Evolutionary conservation across 2,329 filamentous ascomycete species (phyloP), one percentile per base, ranked within the genome.

Genomic region (Zelopaecilomyces penicillatus): DNA sequence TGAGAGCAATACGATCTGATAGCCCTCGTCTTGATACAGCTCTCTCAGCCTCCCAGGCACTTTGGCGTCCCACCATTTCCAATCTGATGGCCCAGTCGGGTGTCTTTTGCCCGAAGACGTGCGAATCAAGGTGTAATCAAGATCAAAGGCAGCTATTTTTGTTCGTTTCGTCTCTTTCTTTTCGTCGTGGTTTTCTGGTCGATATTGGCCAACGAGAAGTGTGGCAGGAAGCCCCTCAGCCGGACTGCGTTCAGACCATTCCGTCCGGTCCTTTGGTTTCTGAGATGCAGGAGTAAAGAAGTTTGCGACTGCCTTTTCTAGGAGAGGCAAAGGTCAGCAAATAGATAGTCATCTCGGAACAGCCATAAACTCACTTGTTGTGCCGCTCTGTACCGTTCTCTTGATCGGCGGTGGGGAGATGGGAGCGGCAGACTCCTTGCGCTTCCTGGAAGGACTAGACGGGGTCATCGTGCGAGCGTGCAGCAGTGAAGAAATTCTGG

Each of bases 201-300:
- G 63, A 58, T 87, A 90, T 48, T 76, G 80, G n/a, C 82, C 89
- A 27, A 93, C 76, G 5, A 97, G 73, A 26, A 96, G 70, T 4
- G 83, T 80, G 4, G 70, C 66, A 1, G 69, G 69, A 1, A 63
- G 62, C 43, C 73, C 67, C 6, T 74, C 66, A 39, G 68, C 57
- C 0, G 70, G 67, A 3, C 84, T 60, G 70, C 83, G 61, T 76
- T 84, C 65, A 71, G 72, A 63, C 87, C 93, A 97, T 7, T 65
- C 69, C 41, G 86, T 80, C 46, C 77, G 78, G 41, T 90, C 83
- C 10, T 87, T 86, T 30, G 84, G 80, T 61, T 94, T 96, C 62
- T 95, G 80, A 0, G 89, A 96, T 0, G 76, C 61, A 0, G 90
- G 90, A 0, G 83, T 95, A 65, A 97, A 97, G 70, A 97, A 97